A percentile compares a stretch with the other conserved stretches of the same genome.
Evolutionary conservation across 768 basidiomycete genomes (phyloP).

Genomic region (Kockovaella imperatae): DNA sequence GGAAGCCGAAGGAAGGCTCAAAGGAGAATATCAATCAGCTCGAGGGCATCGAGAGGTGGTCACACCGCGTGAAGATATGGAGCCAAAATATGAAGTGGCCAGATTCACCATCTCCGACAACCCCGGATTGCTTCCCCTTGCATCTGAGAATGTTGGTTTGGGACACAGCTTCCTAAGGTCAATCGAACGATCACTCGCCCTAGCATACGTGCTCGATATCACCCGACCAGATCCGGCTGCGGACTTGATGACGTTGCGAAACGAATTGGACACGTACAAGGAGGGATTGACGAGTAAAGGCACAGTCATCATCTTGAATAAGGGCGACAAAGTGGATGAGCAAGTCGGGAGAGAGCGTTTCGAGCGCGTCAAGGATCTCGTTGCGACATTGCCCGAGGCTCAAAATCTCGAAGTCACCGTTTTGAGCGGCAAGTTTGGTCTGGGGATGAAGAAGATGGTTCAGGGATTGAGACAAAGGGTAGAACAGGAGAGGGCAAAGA

Average conservation of each 20-base stretch:
- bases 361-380: conserved; percentile 43
- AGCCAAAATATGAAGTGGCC: conserved; percentile 53
- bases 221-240: conserved; percentile 65
- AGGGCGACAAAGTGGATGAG: conserved; percentile 73
- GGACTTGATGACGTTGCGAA: conserved; percentile 61
- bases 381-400: conserved; percentile 43
- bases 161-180: conserved; percentile 89
- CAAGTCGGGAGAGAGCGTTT: conserved; percentile 23
- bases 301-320: conserved; percentile 83
- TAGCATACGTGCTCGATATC: conserved; percentile 89
- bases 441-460: conserved; percentile 69
- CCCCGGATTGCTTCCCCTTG: conserved; percentile 77
- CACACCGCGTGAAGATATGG: background rate
- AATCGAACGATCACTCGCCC: conserved; percentile 81
- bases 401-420: conserved; percentile 59
- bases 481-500: too few species aligned
- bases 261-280: conserved; percentile 73
- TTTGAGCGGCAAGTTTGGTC: conserved; percentile 73
- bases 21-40: conserved; percentile 28
- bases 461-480: conserved; percentile 60
- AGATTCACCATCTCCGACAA: conserved; percentile 96
- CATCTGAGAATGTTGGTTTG: conserved; percentile 82
- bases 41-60: too few species aligned
- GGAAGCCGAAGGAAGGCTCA: conserved; percentile 10
- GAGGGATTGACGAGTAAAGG: conserved; percentile 68